A percentile compares a stretch with the other conserved stretches of the same genome.
Evolutionary conservation across 768 basidiomycete species (phyloP).

Genomic region (Pulveroboletus ravenelii): DNA sequence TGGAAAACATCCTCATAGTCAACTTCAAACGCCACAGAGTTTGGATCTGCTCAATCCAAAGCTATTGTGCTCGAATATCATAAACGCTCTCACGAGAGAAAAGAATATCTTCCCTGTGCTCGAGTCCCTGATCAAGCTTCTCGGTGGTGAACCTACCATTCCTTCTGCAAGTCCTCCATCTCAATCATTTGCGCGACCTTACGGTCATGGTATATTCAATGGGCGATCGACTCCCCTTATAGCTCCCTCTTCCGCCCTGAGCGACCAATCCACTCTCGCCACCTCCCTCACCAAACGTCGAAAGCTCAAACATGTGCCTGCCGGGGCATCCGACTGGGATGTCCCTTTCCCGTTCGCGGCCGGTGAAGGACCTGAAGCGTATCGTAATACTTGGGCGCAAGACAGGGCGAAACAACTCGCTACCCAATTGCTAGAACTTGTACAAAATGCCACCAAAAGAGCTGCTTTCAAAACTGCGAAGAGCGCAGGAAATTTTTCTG

Average conservation of each 20-base stretch:
- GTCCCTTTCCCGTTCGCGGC: conserved; percentile 71
- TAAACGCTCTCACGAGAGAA: conserved; percentile 55
- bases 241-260: neutral
- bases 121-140: conserved; percentile 54
- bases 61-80: conserved; percentile 51
- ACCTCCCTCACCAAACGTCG: conserved; percentile 48
- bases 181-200: conserved; percentile 20
- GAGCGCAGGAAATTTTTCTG: neutral
- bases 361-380: conserved; percentile 69
- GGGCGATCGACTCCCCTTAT: neutral
- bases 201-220: conserved; percentile 9
- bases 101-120: conserved; percentile 65
- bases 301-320: conserved; percentile 63
- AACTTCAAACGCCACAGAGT: conserved; percentile 9
- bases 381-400: conserved; percentile 59
- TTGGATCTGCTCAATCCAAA: conserved; percentile 36
- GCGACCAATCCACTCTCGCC: neutral
- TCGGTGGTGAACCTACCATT: conserved; percentile 35
- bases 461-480: conserved; percentile 48
- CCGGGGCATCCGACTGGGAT: conserved; percentile 80
- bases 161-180: conserved; percentile 3
- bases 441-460: conserved; percentile 57
- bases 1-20: conserved; percentile 7
- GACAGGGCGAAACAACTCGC: conserved; percentile 61
- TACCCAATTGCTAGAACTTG: conserved; percentile 53